phyloP scores from a whole-genome alignment of 805 yeast species.

The Jamesozyma piceae region DNA sequence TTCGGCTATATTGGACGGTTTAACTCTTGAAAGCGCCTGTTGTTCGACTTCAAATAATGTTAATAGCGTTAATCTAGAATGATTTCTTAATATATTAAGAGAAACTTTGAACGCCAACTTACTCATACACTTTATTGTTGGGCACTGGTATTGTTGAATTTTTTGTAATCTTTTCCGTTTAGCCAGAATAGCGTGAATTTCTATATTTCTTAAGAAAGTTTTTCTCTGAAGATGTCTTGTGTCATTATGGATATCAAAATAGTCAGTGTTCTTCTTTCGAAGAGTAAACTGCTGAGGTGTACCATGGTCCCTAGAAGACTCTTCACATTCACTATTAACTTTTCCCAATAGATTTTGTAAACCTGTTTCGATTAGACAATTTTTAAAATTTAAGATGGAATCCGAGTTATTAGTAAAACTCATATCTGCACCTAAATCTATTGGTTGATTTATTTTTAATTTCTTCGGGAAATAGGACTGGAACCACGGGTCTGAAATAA shows the following conservation, averaged over 20 bases:
- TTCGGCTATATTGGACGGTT: background rate
- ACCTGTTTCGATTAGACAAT: constrained; percentile 54
- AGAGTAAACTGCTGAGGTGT: background rate
- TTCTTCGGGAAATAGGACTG: constrained; percentile 64
- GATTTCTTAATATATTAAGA: constrained; percentile 33
- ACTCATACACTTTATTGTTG: constrained; percentile 7
- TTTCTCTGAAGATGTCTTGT: too few relatives aligned
- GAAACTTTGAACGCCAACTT: constrained; percentile 30
- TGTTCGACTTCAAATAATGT: constrained; percentile 36
- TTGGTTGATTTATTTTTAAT: constrained; percentile 40
- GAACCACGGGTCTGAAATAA: constrained; percentile 75
- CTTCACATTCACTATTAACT: background rate
- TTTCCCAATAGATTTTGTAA: constrained; percentile 18
- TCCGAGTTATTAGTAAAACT: constrained; percentile 24
- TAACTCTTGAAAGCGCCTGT: background rate
- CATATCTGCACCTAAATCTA: constrained; percentile 1
- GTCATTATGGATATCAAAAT: background rate
- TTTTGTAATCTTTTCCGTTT: background rate
- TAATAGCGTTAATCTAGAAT: constrained; percentile 36
- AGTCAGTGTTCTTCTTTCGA: background rate
- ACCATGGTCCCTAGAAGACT: background rate
- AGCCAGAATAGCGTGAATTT: background rate
- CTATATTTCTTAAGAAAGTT: background rate
- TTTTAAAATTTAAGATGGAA: constrained; percentile 55
- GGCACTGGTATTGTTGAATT: background rate